A percentile compares a stretch with the other conserved stretches of the same genome.
These are phyloP conservation scores for Hibiscus trionum DNA, from an alignment of 345 rosid genomes.

Conservation along the genomic window DNA sequence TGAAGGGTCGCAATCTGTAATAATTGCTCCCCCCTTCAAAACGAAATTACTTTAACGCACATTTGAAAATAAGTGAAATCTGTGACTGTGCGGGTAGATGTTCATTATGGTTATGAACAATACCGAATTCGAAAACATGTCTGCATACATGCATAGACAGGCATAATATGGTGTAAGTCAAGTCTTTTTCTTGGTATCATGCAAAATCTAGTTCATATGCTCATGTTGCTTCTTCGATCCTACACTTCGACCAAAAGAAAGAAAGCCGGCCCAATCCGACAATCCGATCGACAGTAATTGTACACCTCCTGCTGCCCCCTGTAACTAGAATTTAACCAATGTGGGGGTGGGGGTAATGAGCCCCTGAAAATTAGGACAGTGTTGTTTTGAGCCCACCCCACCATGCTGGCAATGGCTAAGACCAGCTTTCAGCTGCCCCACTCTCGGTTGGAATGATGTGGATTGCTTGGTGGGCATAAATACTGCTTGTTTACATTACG, in stretches of 20 bases:
- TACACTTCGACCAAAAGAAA: no score
- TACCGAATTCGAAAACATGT: not conserved
- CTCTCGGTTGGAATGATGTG: slow-evolving; percentile 39
- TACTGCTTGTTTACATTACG: not conserved
- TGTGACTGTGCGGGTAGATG: not conserved
- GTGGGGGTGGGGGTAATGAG: slow-evolving; percentile 29
- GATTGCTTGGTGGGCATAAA: slow-evolving; percentile 19
- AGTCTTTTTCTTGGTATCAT: not conserved
- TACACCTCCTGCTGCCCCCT: slow-evolving; percentile 7
- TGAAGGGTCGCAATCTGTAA: slow-evolving; percentile 29
- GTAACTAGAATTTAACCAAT: not conserved
- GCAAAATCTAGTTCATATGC: not conserved
- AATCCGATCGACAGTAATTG: no score
- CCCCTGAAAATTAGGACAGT: slow-evolving; percentile 43
- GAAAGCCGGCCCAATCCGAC: not conserved
- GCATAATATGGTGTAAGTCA: not conserved
- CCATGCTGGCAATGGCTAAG: slow-evolving; percentile 33
- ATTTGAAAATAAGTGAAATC: not conserved
- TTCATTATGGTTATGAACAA: not conserved
- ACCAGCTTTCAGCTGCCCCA: slow-evolving; percentile 32
- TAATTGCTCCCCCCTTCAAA: slow-evolving; percentile 10
- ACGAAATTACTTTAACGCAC: not conserved
- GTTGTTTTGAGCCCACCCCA: slow-evolving; percentile 37
- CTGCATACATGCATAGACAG: not conserved
- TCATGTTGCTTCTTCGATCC: not conserved